A percentile compares a stretch with the other conserved stretches of the same genome.
phyloP scores from a whole-genome alignment of 2,329 filamentous ascomycete genomes.

The Diaporthe helianthi region DNA sequence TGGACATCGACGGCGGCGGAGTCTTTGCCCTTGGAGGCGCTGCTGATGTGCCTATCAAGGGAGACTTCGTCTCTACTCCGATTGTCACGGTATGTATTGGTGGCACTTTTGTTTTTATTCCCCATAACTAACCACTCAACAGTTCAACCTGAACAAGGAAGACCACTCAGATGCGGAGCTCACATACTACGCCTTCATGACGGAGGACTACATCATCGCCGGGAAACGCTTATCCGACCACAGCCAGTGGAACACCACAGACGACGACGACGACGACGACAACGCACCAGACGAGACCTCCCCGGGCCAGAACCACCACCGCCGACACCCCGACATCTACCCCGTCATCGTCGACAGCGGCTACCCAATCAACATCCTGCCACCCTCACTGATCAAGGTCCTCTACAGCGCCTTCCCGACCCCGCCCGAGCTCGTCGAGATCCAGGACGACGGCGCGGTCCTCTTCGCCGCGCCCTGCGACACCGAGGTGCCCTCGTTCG shows the following conservation, averaged over 20 bases:
- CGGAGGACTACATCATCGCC: conserved; percentile 30
- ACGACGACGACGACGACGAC: background rate
- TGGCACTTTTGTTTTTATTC: rapidly evolving
- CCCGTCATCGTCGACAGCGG: conserved; percentile 33
- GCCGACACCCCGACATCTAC: background rate
- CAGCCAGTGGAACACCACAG: background rate
- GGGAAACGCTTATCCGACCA: conserved; percentile 13
- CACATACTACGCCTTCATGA: conserved; percentile 32
- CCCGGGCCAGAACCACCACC: background rate
- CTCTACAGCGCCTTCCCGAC: conserved; percentile 39
- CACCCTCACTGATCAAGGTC: conserved; percentile 34
- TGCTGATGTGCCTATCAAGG: conserved; percentile 20
- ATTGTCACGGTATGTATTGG: conserved; percentile 22
- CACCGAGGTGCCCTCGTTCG: conserved; percentile 40
- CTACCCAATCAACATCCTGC: conserved; percentile 24
- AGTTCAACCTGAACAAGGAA: conserved; percentile 26
- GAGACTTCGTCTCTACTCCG: conserved; percentile 18
- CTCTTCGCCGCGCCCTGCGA: conserved; percentile 41
- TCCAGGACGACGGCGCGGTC: conserved; percentile 29
- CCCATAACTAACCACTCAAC: background rate
- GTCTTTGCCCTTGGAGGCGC: conserved; percentile 25
- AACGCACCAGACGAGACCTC: background rate
- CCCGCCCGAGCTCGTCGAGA: conserved; percentile 36
- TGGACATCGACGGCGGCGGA: conserved; percentile 29
- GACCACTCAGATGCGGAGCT: conserved; percentile 9